Evolutionary conservation across 305 asterid species (phyloP).

Genomic region (Fraxinus xanthoxyloides): DNA sequence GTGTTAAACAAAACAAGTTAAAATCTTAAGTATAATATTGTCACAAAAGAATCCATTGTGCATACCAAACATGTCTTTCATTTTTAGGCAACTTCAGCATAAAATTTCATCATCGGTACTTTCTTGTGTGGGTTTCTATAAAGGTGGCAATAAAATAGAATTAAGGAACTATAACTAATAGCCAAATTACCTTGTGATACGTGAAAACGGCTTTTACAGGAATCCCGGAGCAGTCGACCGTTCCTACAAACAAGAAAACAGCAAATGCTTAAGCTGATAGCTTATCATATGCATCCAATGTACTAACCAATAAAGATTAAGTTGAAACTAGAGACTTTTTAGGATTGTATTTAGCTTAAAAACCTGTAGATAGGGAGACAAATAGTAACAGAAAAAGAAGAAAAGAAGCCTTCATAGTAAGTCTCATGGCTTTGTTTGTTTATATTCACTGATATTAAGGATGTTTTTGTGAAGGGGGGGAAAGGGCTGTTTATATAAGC

Average conservation of each 20-base stretch:
- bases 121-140: neutral
- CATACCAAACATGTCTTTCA: neutral
- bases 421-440: constrained; percentile 28
- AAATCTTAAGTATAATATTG: neutral
- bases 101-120: neutral
- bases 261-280: neutral
- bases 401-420: constrained; percentile 33
- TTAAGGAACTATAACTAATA: neutral
- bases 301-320: neutral
- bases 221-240: constrained; percentile 28
- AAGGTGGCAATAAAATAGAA: neutral
- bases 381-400: constrained; percentile 34
- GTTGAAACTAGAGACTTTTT: neutral
- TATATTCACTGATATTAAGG: neutral
- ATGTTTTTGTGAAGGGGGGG: constrained; percentile 13
- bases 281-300: neutral
- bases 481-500: constrained; percentile 43
- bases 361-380: constrained; percentile 51
- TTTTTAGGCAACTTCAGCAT: neutral
- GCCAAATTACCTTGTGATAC: constrained; percentile 48
- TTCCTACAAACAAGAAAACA: constrained; percentile 26
- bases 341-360: neutral
- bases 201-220: constrained; percentile 24
- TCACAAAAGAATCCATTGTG: neutral
- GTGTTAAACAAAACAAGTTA: neutral